Conservation (phyloP, 495 filamentous ascomycete genomes). For the Aspergillus saccharolyticus region DNA sequence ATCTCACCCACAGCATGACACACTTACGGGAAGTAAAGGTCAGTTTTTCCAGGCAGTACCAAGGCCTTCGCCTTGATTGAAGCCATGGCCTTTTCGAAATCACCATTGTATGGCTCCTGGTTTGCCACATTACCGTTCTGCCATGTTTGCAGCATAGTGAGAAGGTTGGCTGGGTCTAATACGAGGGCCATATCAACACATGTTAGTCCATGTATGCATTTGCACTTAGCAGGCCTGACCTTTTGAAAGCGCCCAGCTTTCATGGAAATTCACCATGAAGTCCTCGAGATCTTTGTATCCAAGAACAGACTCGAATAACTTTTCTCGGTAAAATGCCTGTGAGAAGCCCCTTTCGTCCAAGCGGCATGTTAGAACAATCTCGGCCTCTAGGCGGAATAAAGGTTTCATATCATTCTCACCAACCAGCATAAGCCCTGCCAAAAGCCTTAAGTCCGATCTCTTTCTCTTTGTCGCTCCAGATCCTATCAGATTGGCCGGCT, state of each 20-base stretch:
- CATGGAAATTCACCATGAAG: constrained; percentile 69
- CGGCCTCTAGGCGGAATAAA: background rate
- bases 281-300: constrained; percentile 61
- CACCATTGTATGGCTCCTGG: constrained; percentile 59
- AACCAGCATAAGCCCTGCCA: constrained; percentile 68
- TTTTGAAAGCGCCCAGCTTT: constrained; percentile 63
- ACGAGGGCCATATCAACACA: constrained; percentile 11
- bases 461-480: constrained; percentile 53
- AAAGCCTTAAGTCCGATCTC: constrained; percentile 63
- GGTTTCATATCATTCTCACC: constrained; percentile 34
- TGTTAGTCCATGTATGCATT: background rate
- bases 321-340: constrained; percentile 66
- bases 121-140: constrained; percentile 61
- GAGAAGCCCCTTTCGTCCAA: constrained; percentile 54
- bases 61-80: constrained; percentile 64
- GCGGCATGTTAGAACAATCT: background rate
- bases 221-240: constrained; percentile 28
- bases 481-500: constrained; percentile 33
- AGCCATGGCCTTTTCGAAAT: constrained; percentile 59
- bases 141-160: constrained; percentile 69
- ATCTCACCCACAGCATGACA: background rate
- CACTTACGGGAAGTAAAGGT: constrained; percentile 68
- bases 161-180: constrained; percentile 60
- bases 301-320: constrained; percentile 54
- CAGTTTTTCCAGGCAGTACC: constrained; percentile 60